Evolutionary conservation across 1,284 basidiomycete species (phyloP), one percentile per base, ranked within the genome.

Genomic region (Schizopora paradoxa): DNA sequence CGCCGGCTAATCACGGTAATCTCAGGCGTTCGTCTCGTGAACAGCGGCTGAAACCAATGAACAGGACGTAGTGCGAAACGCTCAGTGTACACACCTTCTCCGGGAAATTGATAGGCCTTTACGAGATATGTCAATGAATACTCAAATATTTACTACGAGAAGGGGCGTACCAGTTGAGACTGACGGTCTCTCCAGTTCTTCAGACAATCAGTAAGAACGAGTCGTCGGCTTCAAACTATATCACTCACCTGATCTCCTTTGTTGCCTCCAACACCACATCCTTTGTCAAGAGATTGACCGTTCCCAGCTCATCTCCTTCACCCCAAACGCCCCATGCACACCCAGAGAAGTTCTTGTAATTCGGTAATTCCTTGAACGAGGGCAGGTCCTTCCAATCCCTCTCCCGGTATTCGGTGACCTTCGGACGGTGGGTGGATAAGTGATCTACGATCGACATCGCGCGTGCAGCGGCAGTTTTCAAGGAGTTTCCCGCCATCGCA

Each of bases 241-340:
- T 33, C 48, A 66, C 69, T 36, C 54, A 82, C 79, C 68, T 69
- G 34, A 87, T 77, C 58, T 86, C 81, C 52, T 81, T 77, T n/a
- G 80, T 77, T 10, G 78, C 74, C 34, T 66, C 66, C 55, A 73
- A 68, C 11, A 86, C 79, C 6, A 84, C 70, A 6, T 76, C 72
- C 14, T 77, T 73, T 2, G 84, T 86, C 43, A 87, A 63, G 33
- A 86, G 51, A 59, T 86, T 86, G 41, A 86, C 65, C 2, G 82
- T 86, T 4, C 84, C 84, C 8, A 87, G 66, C 56, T 86, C 68
- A 53, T 87, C 85, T 16, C 79, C 74, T 31, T 69, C 61, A 16
- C 83, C 83, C 82, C 83, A 87, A 3, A 87, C 70, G 1, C 67
- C 68, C 85, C 85, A 87, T 1, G 84, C 84, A 52, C 80, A 84